Evolutionary conservation across 768 basidiomycete genomes (phyloP).

Genomic region (Dictyophora rubrovolvata): DNA sequence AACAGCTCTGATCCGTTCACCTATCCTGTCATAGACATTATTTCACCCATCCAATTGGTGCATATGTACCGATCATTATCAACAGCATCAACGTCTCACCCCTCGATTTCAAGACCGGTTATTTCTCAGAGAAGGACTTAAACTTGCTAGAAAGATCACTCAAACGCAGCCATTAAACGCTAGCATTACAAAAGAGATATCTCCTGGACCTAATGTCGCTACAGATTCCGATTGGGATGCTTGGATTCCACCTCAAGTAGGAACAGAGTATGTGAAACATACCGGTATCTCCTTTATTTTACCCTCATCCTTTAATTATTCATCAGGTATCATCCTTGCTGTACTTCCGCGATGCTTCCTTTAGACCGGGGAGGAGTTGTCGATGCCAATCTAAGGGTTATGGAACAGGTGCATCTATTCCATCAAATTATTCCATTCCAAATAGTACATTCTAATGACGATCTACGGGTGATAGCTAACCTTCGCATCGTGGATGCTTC

Average conservation of each 20-base stretch:
- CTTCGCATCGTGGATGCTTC: conserved; percentile 49
- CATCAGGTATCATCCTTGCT: conserved; percentile 41
- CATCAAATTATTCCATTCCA: not conserved
- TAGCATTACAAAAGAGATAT: conserved; percentile 34
- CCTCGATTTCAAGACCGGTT: conserved; percentile 24
- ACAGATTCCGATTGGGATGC: conserved; percentile 48
- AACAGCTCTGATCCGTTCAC: conserved; percentile 51
- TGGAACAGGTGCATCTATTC: conserved; percentile 27
- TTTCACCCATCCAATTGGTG: conserved; percentile 44
- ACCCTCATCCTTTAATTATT: conserved; percentile 9
- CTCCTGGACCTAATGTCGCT: conserved; percentile 38
- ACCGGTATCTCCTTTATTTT: not conserved
- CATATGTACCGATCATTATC: conserved; percentile 6
- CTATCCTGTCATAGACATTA: conserved; percentile 53
- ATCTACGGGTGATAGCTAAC: conserved; percentile 31
- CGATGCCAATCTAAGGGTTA: conserved; percentile 46
- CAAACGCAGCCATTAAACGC: conserved; percentile 39
- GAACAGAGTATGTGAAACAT: conserved; percentile 29
- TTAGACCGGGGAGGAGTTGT: conserved; percentile 46
- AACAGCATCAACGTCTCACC: not conserved
- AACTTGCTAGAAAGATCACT: conserved; percentile 49
- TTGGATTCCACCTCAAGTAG: conserved; percentile 34
- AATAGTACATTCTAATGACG: not conserved
- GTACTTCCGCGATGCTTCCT: conserved; percentile 50
- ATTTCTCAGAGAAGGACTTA: conserved; percentile 48